phyloP scores from a whole-genome alignment of 306 rosid species.

The Carpinus viminea region DNA sequence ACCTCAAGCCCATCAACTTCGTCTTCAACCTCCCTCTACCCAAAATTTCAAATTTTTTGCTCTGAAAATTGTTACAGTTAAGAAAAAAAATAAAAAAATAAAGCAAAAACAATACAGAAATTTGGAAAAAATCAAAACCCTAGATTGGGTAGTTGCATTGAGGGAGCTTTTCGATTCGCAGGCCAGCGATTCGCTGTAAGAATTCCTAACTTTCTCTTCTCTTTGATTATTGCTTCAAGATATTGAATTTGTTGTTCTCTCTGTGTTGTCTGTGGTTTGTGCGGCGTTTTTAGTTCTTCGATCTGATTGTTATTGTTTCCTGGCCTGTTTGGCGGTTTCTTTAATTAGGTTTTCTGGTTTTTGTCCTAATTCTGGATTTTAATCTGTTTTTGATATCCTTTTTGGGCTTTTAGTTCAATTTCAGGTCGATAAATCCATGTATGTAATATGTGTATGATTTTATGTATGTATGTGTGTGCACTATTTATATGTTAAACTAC shows the following conservation, averaged over 20 bases:
- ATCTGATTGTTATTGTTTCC: neutral
- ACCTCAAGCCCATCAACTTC: conserved; percentile 49
- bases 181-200: conserved; percentile 21
- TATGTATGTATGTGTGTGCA: neutral
- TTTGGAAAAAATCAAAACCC: conserved; percentile 1
- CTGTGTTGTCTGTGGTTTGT: neutral
- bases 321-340: neutral
- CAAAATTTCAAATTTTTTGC: conserved; percentile 6
- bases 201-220: neutral
- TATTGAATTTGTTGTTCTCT: neutral
- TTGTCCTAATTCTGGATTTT: neutral
- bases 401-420: neutral
- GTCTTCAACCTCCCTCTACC: conserved; percentile 30
- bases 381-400: neutral
- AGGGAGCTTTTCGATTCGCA: neutral
- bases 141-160: conserved; percentile 4
- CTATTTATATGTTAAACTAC: neutral
- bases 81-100: neutral
- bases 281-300: neutral
- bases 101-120: neutral
- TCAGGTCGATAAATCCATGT: neutral
- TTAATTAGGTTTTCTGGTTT: neutral
- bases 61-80: neutral
- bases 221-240: neutral
- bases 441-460: neutral